A percentile compares a stretch with the other conserved stretches of the same genome.
These are phyloP conservation scores for Clavaria fumosa DNA, from an alignment of 768 basidiomycete species.

Conservation along the genomic window DNA sequence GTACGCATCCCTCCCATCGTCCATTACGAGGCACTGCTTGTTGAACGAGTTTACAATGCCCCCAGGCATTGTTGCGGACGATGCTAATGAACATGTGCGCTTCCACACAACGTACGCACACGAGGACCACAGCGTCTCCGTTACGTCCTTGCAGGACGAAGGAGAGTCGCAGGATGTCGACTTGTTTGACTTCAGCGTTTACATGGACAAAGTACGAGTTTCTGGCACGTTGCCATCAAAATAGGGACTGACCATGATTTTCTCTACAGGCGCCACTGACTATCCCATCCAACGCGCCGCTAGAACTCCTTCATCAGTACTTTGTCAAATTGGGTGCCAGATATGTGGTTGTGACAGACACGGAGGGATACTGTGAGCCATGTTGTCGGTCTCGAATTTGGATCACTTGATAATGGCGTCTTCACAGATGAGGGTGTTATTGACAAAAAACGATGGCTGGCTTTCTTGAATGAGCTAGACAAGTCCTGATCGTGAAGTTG, in stretches of 20 bases:
- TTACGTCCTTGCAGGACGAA: constrained; percentile 42
- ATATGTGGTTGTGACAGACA: constrained; percentile 74
- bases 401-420: background rate
- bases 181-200: constrained; percentile 68
- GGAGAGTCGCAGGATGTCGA: constrained; percentile 23
- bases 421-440: constrained; percentile 72
- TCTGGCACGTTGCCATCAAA: too few relatives aligned
- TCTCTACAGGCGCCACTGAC: constrained; percentile 67
- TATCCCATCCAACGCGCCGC: constrained; percentile 67
- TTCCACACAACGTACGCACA: constrained; percentile 39
- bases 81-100: constrained; percentile 46
- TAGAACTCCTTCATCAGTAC: constrained; percentile 86
- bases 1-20: constrained; percentile 27
- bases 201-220: constrained; percentile 82
- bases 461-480: constrained; percentile 62
- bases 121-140: constrained; percentile 33
- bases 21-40: constrained; percentile 2
- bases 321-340: constrained; percentile 90
- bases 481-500: constrained; percentile 22
- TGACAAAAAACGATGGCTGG: constrained; percentile 90
- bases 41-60: too few relatives aligned
- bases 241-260: too few relatives aligned
- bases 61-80: constrained; percentile 63
- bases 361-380: constrained; percentile 62
- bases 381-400: background rate